Evolutionary conservation across 1,284 basidiomycete species (phyloP).

Genomic region (Amylostereum chailletii): DNA sequence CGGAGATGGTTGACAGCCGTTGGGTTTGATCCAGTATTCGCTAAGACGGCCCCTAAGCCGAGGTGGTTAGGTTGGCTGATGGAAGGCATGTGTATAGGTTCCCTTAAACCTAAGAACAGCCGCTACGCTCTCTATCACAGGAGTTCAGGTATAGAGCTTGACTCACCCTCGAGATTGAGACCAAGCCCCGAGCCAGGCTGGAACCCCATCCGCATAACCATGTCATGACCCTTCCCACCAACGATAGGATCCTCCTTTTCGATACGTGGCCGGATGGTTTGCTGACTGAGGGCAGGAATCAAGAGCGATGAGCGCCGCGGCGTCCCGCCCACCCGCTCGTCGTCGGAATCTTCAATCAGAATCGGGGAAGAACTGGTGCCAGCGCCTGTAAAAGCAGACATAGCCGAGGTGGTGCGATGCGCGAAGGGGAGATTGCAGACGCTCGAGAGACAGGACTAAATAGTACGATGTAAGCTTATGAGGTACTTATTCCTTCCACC

Average conservation of each 20-base stretch:
- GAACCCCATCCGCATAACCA: constrained; percentile 13
- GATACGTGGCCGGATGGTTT: background rate
- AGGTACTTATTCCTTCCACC: too few relatives aligned
- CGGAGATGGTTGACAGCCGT: too few relatives aligned
- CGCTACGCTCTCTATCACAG: too few relatives aligned
- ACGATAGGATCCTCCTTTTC: background rate
- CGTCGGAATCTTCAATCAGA: constrained; percentile 12
- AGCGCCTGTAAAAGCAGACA: constrained; percentile 4
- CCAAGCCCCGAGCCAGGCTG: constrained; percentile 13
- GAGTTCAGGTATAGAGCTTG: too few relatives aligned
- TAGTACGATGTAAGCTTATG: too few relatives aligned
- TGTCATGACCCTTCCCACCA: constrained; percentile 11
- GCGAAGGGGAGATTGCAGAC: background rate
- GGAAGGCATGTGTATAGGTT: too few relatives aligned
- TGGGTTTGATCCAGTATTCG: too few relatives aligned
- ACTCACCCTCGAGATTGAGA: constrained; percentile 12
- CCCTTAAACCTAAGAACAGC: too few relatives aligned
- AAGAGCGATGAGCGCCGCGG: background rate
- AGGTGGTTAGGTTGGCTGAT: too few relatives aligned
- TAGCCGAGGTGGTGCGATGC: background rate
- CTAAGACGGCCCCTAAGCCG: too few relatives aligned
- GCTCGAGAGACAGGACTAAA: too few relatives aligned
- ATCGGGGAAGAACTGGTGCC: constrained; percentile 11
- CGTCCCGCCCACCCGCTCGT: background rate
- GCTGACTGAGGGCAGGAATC: background rate